Base-by-base conservation (phyloP, 805 yeast genomes). In the Sungouiella thailandica region DNA sequence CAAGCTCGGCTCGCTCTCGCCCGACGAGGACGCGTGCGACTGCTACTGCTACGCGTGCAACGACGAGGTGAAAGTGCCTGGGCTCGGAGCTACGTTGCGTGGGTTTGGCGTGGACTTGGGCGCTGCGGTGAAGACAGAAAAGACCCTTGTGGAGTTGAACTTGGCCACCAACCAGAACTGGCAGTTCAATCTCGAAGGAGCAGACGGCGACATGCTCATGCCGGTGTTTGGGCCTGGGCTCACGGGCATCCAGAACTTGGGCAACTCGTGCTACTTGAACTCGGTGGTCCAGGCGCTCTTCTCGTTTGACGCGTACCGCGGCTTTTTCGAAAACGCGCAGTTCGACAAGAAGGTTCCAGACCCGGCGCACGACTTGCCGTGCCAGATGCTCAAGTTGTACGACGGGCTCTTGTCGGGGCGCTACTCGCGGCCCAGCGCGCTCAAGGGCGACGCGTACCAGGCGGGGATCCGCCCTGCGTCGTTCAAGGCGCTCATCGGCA, bases 121-220 rank as follows among this genome's bases (percentile, higher is more conserved):
- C 2, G 57, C 44, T 3, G 65, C 68, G 4, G 63, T 64, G 13
- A 86, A 89, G 46, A 87, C 94, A 1, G 99, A 93, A 56, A 90
- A 89, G 61, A 80, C 82, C 18, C 64, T 93, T 49, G 75, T 89
- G 2, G 98, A 93, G 57, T 61, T 93, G 41, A 95, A 93, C 60
- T 74, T 93, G 35, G 97, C 89, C 53, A 97, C 89, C 53, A 93
- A 93, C 55, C 39, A 87, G 59, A 82, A 81, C 46, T 93, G 97
- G 96, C 95, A 90, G 43, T 93, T 93, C 60, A 76, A 78, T 40
- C 75, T 89, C 75, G 79, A 78, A 11, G 79, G 80, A 32, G 74
- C 78, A 1, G 65, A 77, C 40, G 96, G 96, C 23, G 74, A 72
- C 28, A 71, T 71, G 29, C 62, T 83, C 34, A 49, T 56, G 9